Evolutionary conservation across 78 protist genomes (phyloP), one percentile per base, ranked within the genome.

Genomic region (Salpingoeca rosetta): DNA sequence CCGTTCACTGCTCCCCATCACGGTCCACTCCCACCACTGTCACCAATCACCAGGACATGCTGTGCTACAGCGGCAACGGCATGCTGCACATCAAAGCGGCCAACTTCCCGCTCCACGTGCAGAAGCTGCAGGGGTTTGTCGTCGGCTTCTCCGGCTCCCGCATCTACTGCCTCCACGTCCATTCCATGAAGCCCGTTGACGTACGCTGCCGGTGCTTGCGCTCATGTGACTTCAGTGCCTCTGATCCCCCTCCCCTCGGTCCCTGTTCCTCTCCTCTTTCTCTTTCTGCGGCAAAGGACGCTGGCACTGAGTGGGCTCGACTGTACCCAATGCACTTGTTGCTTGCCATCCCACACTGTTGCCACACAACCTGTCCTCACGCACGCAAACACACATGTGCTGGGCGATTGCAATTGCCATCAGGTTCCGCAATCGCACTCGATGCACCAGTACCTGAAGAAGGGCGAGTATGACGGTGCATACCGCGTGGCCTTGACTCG

Each of bases 81-180:
- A 12, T 26, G 85, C 87, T 94, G 41, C 10, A 31, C 72, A 89
- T 94, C 90, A 94, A 94, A 84, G 91, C 92, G 0, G 91, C 91
- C 38, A 77, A 37, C 36, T 91, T 92, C 51, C 95, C 97, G 10
- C 85, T 82, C 0, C 92, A 91, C 38, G 24, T 0, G 77, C 94
- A 92, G 87, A 86, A 80, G 77, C 28, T 86, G 57, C 88, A 86
- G 40, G 92, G 93, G 3, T 86, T 88, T 73, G 92, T 93, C 31
- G 93, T 93, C 51, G 93, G 94, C 44, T 90, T 90, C 80, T 56
- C 57, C 0, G 94, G 94, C 12, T 73, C 86, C 40, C 89, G 86
- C 75, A 44, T 94, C 37, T 94, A 88, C 84, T 89, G 94, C 80
- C 91, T 94, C 35, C 90, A 92, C 76, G 41, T 28, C 42, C 26